These are phyloP conservation scores for Miscanthus lutarioriparius DNA, from an alignment of 176 grass and related monocot genomes.

Conservation along the genomic window DNA sequence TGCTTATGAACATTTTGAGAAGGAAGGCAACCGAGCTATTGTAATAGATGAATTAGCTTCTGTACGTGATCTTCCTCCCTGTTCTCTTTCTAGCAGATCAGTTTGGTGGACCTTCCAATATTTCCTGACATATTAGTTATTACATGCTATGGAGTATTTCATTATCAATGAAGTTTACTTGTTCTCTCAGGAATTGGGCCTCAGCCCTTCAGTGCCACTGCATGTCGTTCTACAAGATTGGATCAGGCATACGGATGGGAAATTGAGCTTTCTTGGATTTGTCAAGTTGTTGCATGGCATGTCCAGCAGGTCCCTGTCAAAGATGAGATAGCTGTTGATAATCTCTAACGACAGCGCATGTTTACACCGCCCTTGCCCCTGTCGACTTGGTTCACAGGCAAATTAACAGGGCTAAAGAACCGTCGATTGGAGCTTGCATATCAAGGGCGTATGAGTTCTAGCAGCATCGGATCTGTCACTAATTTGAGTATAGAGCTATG, in stretches of 20 bases:
- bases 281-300: conserved; percentile 84
- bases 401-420: conserved; percentile 32
- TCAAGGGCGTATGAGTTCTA: conserved; percentile 28
- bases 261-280: conserved; percentile 84
- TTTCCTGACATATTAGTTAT: neutral
- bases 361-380: conserved; percentile 24
- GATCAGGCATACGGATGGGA: conserved; percentile 81
- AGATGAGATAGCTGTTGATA: conserved; percentile 63
- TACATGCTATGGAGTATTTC: neutral
- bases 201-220: conserved; percentile 67
- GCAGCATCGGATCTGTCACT: conserved; percentile 31
- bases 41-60: conserved; percentile 83
- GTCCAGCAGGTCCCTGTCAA: conserved; percentile 63
- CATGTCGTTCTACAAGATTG: conserved; percentile 84
- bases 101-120: neutral
- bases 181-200: conserved; percentile 57
- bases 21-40: conserved; percentile 83
- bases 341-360: conserved; percentile 28
- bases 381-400: conserved; percentile 23
- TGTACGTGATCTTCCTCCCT: conserved; percentile 35
- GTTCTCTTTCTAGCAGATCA: neutral
- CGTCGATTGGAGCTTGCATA: neutral
- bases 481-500: conserved; percentile 49
- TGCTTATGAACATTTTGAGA: conserved; percentile 76
- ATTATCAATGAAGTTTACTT: neutral